Evolutionary conservation across 768 basidiomycete species (phyloP).

Genomic region (Lepiota subincarnata): DNA sequence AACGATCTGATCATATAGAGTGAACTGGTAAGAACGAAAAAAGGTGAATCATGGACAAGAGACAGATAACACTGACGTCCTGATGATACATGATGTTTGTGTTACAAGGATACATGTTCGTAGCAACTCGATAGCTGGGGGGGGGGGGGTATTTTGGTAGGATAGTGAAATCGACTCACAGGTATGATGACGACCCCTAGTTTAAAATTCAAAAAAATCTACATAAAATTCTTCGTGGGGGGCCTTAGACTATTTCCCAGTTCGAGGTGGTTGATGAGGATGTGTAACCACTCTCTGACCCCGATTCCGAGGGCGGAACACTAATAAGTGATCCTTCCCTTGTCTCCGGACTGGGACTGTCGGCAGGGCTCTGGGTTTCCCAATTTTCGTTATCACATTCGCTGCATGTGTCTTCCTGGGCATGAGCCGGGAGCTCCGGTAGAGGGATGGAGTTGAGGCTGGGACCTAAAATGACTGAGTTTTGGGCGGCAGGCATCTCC

Average conservation of each 20-base stretch:
- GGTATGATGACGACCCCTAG: not conserved
- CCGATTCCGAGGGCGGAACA: constrained; percentile 3
- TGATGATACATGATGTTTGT: too few species aligned
- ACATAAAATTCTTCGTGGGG: too few species aligned
- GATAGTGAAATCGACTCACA: not conserved
- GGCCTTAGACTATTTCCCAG: constrained; percentile 14
- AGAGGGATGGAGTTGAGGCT: not conserved
- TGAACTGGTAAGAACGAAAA: too few species aligned
- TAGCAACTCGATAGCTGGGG: too few species aligned
- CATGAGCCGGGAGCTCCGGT: not conserved
- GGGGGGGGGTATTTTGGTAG: too few species aligned
- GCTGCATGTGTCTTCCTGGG: not conserved
- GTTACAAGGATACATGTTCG: too few species aligned
- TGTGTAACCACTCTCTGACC: constrained; percentile 10
- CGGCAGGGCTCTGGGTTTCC: not conserved
- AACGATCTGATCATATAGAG: too few species aligned
- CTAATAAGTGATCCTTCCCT: constrained; percentile 6
- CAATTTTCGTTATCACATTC: not conserved
- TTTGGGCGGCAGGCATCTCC: not conserved
- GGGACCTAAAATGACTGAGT: not conserved
- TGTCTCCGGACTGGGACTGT: constrained; percentile 2
- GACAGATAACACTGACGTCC: too few species aligned
- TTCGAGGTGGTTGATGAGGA: constrained; percentile 6
- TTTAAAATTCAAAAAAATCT: not conserved
- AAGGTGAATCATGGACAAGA: too few species aligned